Evolutionary conservation across 352 stramenopile species (phyloP).

Genomic region (Peronosclerospora sorghi): DNA sequence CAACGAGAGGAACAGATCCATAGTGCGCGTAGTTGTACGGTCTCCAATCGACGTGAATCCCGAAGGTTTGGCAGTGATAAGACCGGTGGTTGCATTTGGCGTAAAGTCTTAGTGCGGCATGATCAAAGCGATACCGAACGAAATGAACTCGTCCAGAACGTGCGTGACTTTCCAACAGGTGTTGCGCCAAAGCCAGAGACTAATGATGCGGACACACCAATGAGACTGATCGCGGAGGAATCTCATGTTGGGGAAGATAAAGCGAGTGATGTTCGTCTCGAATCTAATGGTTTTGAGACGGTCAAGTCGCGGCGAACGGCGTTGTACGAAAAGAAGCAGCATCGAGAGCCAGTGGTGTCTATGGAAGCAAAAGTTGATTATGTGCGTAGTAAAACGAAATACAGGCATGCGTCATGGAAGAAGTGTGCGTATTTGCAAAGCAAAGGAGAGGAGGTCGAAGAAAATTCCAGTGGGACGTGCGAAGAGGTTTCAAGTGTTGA

Average conservation of each 20-base stretch:
- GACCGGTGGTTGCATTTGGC: neutral
- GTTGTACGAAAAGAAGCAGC: constrained; percentile 17
- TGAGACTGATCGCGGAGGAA: constrained; percentile 6
- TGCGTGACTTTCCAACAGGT: neutral
- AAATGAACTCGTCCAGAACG: constrained; percentile 1
- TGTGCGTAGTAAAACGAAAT: constrained; percentile 5
- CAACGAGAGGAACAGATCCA: neutral
- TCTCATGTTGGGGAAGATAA: constrained; percentile 4
- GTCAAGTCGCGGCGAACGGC: constrained; percentile 17
- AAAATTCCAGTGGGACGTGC: neutral
- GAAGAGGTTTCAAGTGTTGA: constrained; percentile 2
- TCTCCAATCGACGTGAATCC: neutral
- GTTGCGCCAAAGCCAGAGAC: constrained; percentile 1
- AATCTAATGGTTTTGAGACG: constrained; percentile 16
- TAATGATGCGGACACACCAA: neutral
- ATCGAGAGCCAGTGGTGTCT: constrained; percentile 8
- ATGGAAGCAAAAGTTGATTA: constrained; percentile 2
- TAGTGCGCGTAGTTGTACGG: neutral
- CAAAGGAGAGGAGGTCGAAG: constrained; percentile 7
- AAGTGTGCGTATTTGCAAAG: constrained; percentile 7
- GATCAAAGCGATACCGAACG: constrained; percentile 1
- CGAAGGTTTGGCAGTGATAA: constrained; percentile 1
- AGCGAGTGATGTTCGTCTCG: neutral
- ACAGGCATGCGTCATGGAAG: neutral
- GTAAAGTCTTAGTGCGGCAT: neutral